These are phyloP conservation scores for Psidium guajava DNA, from an alignment of 345 rosid species.

Conservation along the genomic window DNA sequence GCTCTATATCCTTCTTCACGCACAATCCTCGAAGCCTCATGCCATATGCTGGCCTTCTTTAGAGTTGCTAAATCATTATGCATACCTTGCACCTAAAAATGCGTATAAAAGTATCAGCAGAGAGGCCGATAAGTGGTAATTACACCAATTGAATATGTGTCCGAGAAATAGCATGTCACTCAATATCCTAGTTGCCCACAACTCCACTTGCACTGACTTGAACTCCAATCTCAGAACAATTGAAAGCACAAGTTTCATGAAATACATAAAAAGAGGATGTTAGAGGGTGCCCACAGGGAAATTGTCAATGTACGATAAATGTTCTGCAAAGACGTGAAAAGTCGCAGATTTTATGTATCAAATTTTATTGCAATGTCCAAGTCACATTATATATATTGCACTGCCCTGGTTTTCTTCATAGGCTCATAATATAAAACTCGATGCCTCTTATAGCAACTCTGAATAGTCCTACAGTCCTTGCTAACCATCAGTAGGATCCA, in stretches of 20 bases:
- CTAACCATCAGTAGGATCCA: not conserved
- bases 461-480: not conserved
- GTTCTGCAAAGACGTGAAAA: not conserved
- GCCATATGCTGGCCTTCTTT: conserved; percentile 68
- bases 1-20: conserved; percentile 89
- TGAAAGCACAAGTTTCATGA: not conserved
- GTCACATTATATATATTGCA: not conserved
- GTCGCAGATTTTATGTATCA: not conserved
- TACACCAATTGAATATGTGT: not conserved
- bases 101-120: not conserved
- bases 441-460: not conserved
- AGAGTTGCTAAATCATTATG: conserved; percentile 52
- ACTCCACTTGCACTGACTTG: not conserved
- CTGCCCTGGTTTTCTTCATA: not conserved
- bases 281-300: not conserved
- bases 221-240: not conserved
- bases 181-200: not conserved
- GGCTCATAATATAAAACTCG: not conserved
- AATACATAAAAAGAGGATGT: not conserved
- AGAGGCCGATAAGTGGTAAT: not conserved
- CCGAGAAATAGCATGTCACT: not conserved
- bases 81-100: conserved; percentile 85
- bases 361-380: not conserved
- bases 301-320: not conserved
- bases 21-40: conserved; percentile 68